These are phyloP conservation scores for Purpureocillium lavendulum DNA, from an alignment of 2,329 filamentous ascomycete genomes.

Conservation along the genomic window DNA sequence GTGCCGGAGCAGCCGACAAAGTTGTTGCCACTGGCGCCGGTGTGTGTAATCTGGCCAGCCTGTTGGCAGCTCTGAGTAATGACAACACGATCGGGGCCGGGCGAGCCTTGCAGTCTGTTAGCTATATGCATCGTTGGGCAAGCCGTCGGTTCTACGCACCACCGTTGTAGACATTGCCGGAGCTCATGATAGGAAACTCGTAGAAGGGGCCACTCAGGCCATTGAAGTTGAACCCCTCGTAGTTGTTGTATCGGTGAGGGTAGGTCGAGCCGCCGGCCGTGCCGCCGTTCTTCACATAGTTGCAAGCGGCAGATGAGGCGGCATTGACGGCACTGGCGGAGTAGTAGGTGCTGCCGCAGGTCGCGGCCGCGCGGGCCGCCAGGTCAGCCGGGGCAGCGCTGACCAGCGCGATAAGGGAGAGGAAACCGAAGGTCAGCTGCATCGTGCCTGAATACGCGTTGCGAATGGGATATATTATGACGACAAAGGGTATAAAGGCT, in stretches of 20 bases:
- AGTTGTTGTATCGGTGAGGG: slow-evolving; percentile 30
- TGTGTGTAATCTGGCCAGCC: slow-evolving; percentile 62
- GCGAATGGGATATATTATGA: too few relatives aligned
- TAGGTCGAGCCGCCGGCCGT: slow-evolving; percentile 22
- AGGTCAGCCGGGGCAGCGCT: slow-evolving; percentile 17
- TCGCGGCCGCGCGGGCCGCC: slow-evolving; percentile 14
- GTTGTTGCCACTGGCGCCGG: slow-evolving; percentile 57
- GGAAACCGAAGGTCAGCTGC: slow-evolving; percentile 16
- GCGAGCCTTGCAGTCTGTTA: slow-evolving; percentile 20
- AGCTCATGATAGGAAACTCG: slow-evolving; percentile 27
- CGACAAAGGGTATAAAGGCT: too few relatives aligned
- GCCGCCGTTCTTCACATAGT: slow-evolving; percentile 11
- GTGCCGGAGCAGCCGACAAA: slow-evolving; percentile 52
- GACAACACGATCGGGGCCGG: slow-evolving; percentile 61
- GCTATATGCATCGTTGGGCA: not conserved
- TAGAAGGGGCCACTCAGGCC: slow-evolving; percentile 24
- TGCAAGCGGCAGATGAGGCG: slow-evolving; percentile 18
- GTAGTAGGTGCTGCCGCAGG: slow-evolving; percentile 22
- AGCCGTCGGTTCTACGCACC: slow-evolving; percentile 16
- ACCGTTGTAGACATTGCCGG: slow-evolving; percentile 23
- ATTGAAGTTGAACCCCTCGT: slow-evolving; percentile 26
- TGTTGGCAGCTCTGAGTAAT: slow-evolving; percentile 41
- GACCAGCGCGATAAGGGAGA: slow-evolving; percentile 17
- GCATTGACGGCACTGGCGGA: slow-evolving; percentile 15
- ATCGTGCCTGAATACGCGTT: slow-evolving; percentile 11